Evolutionary conservation across 2,329 filamentous ascomycete species (phyloP).

Genomic region (Fusarium falciforme): DNA sequence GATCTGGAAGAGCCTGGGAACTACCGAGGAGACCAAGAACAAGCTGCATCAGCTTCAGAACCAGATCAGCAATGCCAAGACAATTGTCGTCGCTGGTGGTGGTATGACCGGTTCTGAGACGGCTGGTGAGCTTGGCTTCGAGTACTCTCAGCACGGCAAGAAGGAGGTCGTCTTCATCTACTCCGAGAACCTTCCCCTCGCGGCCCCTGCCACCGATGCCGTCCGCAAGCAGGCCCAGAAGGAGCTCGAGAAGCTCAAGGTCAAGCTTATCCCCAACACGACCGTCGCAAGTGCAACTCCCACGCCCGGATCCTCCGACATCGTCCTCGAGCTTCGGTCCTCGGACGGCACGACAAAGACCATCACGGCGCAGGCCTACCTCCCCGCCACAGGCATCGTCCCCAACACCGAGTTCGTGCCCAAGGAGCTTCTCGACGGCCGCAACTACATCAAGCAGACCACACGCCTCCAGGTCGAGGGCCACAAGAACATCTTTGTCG

Average conservation of each 20-base stretch:
- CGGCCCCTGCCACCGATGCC: conserved; percentile 45
- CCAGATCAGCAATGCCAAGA: conserved; percentile 55
- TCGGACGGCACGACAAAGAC: conserved; percentile 50
- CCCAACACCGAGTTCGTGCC: conserved; percentile 60
- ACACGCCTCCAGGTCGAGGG: conserved; percentile 50
- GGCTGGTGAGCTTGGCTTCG: conserved; percentile 62
- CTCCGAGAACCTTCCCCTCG: conserved; percentile 53
- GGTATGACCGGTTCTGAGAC: conserved; percentile 64
- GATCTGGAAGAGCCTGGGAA: conserved; percentile 62
- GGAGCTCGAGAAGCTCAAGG: conserved; percentile 57
- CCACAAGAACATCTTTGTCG: conserved; percentile 56
- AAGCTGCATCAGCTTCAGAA: conserved; percentile 51
- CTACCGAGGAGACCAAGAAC: conserved; percentile 55
- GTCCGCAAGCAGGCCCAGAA: conserved; percentile 53
- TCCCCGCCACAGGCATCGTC: conserved; percentile 59
- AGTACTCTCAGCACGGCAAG: conserved; percentile 54
- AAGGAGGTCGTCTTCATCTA: conserved; percentile 62
- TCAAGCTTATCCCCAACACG: conserved; percentile 55
- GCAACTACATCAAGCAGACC: conserved; percentile 52
- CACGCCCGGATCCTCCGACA: conserved; percentile 40
- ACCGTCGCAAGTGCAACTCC: conserved; percentile 48
- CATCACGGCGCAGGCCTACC: conserved; percentile 57
- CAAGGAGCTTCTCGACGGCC: conserved; percentile 48
- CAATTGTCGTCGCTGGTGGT: conserved; percentile 64
- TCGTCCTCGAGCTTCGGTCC: conserved; percentile 49